These are phyloP conservation scores for Knufia petricola DNA, from an alignment of 2,329 filamentous ascomycete species.

Conservation along the genomic window DNA sequence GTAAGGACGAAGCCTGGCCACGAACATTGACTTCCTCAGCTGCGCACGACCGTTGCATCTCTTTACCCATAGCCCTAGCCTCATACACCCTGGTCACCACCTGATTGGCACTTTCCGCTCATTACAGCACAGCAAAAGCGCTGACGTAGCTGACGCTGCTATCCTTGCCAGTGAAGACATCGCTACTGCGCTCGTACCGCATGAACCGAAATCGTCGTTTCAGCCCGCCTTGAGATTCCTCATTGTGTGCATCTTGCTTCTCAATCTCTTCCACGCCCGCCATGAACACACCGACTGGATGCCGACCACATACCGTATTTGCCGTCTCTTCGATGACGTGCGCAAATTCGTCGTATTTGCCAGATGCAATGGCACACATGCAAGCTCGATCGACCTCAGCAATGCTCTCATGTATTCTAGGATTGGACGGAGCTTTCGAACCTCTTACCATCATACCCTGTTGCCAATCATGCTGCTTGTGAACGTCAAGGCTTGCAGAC, in stretches of 20 bases:
- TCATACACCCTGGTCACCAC: too few species aligned
- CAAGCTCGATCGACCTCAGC: slow-evolving; percentile 66
- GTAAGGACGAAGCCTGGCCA: too few species aligned
- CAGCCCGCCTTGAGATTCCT: slow-evolving; percentile 12
- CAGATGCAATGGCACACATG: slow-evolving; percentile 75
- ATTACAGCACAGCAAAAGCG: slow-evolving; percentile 67
- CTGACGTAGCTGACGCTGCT: slow-evolving; percentile 94
- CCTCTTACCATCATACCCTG: slow-evolving; percentile 14
- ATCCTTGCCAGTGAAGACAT: slow-evolving; percentile 58
- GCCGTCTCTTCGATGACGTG: slow-evolving; percentile 59
- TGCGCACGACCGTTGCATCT: too few species aligned
- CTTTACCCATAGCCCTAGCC: too few species aligned
- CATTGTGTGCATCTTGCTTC: slow-evolving; percentile 29
- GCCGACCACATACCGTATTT: slow-evolving; percentile 89
- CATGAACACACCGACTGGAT: slow-evolving; percentile 91
- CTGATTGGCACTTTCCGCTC: too few species aligned
- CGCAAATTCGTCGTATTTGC: slow-evolving; percentile 61
- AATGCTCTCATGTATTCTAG: slow-evolving; percentile 75
- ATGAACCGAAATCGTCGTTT: slow-evolving; percentile 63
- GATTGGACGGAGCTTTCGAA: slow-evolving; percentile 18
- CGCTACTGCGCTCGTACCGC: slow-evolving; percentile 74
- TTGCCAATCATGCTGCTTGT: slow-evolving; percentile 19
- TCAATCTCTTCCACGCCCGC: slow-evolving; percentile 64
- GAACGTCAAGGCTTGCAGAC: slow-evolving; percentile 21
- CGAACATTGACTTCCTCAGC: too few species aligned